Percentiles rank a stretch among this genome's conserved stretches.
Evolutionary conservation across 768 basidiomycete genomes (phyloP).

Genomic region (Artomyces pyxidatus): DNA sequence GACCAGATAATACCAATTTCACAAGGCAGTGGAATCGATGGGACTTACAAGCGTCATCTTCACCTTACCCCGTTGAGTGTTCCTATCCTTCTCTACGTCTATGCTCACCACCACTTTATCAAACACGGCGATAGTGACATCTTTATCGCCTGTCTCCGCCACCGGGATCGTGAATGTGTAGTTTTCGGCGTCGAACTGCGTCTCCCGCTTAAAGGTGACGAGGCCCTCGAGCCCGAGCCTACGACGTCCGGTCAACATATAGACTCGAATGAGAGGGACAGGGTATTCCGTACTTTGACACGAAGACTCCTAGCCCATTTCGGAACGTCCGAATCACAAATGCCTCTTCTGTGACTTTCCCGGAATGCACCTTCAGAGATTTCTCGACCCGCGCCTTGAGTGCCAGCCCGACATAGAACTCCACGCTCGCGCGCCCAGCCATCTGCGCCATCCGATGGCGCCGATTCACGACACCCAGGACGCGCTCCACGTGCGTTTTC

Average conservation of each 20-base stretch:
- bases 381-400: conserved; percentile 59
- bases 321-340: conserved; percentile 91
- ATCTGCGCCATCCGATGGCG: conserved; percentile 96
- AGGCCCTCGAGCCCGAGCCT: conserved; percentile 93
- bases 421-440: conserved; percentile 93
- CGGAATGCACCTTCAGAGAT: conserved; percentile 19
- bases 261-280: too few relatives aligned
- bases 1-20: conserved; percentile 10
- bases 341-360: conserved; percentile 65
- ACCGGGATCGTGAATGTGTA: conserved; percentile 72
- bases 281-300: conserved; percentile 63
- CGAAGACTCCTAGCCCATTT: conserved; percentile 95
- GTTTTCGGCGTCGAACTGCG: conserved; percentile 84
- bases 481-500: conserved; percentile 79
- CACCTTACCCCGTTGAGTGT: conserved; percentile 85
- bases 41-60: conserved; percentile 74
- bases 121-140: conserved; percentile 75
- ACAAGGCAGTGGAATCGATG: conserved; percentile 44
- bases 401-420: conserved; percentile 95
- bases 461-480: conserved; percentile 80
- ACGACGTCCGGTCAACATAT: not conserved
- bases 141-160: conserved; percentile 22
- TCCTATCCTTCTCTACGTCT: conserved; percentile 89
- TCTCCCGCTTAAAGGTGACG: conserved; percentile 88
- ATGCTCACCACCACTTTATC: conserved; percentile 91